Conservation (phyloP, 2,329 filamentous ascomycete species). For the Claviceps sp. region DNA sequence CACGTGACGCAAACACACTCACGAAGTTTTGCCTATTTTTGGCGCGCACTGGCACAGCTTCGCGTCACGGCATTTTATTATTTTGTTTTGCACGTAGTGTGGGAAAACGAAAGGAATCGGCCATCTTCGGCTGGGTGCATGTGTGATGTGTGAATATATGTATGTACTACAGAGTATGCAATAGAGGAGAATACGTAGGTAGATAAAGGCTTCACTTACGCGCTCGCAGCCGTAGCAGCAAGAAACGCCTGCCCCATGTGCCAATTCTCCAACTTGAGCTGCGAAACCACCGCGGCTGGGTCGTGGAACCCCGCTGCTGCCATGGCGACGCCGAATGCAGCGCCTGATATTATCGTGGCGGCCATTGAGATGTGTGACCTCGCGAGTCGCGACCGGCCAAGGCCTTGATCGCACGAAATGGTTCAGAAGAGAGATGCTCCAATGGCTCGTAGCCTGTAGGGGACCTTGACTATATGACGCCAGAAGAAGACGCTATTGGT, state of each 20-base stretch:
- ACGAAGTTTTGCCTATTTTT: too few species aligned
- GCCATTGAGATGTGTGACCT: background rate
- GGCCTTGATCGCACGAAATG: too few species aligned
- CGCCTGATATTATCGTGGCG: constrained; percentile 28
- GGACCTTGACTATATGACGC: too few species aligned
- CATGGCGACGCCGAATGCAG: constrained; percentile 48
- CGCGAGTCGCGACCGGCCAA: background rate
- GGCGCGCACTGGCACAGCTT: too few species aligned
- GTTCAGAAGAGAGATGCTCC: too few species aligned
- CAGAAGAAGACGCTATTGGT: too few species aligned
- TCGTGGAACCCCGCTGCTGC: constrained; percentile 46
- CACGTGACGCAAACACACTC: too few species aligned
- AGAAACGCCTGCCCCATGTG: constrained; percentile 55
- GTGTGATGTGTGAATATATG: background rate
- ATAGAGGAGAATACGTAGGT: background rate
- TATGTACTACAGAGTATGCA: background rate
- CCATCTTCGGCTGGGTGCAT: background rate
- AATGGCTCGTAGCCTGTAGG: too few species aligned
- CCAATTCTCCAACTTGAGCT: constrained; percentile 47
- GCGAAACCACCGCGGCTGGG: constrained; percentile 44
- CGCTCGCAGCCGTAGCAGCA: constrained; percentile 46
- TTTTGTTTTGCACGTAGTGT: background rate
- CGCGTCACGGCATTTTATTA: too few species aligned
- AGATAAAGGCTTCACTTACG: constrained; percentile 30
- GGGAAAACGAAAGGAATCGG: background rate